Percentiles rank a stretch among this genome's conserved stretches.
Evolutionary conservation across 2,329 filamentous ascomycete species (phyloP).

Genomic region (Aspergillus sp.): DNA sequence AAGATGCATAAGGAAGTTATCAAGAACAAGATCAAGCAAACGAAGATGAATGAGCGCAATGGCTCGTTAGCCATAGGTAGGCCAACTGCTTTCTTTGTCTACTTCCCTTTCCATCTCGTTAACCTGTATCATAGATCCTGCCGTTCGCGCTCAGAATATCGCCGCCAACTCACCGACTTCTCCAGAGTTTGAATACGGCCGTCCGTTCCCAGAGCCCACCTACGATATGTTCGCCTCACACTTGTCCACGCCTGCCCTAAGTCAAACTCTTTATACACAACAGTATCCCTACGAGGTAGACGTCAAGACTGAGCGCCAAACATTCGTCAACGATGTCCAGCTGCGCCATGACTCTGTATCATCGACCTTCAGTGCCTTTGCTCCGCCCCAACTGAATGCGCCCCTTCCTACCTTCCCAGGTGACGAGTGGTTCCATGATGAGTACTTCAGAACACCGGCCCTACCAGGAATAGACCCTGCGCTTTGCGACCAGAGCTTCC

Average conservation of each 20-base stretch:
- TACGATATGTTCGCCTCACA: conserved; percentile 45
- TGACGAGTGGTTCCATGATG: conserved; percentile 71
- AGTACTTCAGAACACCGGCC: conserved; percentile 59
- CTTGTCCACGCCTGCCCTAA: conserved; percentile 56
- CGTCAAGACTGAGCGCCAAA: conserved; percentile 91
- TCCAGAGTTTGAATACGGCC: conserved; percentile 64
- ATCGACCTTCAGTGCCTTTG: conserved; percentile 90
- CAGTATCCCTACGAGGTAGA: conserved; percentile 86
- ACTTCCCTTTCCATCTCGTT: conserved; percentile 9
- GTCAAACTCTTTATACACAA: conserved; percentile 54
- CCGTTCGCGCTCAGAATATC: conserved; percentile 17
- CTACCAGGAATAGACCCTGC: conserved; percentile 22
- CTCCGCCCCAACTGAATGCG: conserved; percentile 70
- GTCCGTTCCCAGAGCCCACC: conserved; percentile 54
- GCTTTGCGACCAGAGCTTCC: conserved; percentile 19
- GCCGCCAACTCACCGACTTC: conserved; percentile 64
- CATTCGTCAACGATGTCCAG: conserved; percentile 88
- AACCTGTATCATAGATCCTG: conserved; percentile 13
- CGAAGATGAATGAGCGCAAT: conserved; percentile 88
- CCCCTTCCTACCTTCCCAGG: conserved; percentile 64
- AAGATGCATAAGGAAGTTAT: conserved; percentile 88
- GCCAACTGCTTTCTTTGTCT: not conserved
- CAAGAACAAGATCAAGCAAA: conserved; percentile 96
- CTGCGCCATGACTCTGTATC: conserved; percentile 82
- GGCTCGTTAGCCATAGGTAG: conserved; percentile 48